A percentile compares a stretch with the other conserved stretches of the same genome.
Conservation (phyloP, 2,329 filamentous ascomycete genomes). For the Didymella pomorum region DNA sequence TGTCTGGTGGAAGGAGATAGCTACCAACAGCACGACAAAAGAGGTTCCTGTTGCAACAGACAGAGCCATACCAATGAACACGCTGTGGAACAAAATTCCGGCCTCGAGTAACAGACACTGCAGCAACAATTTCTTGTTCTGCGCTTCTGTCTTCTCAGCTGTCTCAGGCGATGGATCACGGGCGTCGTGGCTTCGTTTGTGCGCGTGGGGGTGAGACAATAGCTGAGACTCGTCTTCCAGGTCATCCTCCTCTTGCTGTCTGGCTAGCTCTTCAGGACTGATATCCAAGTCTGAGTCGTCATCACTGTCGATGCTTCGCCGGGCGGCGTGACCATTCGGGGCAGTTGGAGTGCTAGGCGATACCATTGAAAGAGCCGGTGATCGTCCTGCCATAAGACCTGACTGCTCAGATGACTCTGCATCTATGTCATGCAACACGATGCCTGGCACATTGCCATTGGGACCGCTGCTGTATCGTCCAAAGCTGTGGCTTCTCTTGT, state of each 20-base stretch:
- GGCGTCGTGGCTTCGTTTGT: slow-evolving; percentile 27
- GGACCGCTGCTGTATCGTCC: slow-evolving; percentile 39
- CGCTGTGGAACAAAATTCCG: slow-evolving; percentile 79
- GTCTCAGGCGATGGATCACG: slow-evolving; percentile 27
- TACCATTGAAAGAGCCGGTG: slow-evolving; percentile 39
- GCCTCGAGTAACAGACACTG: slow-evolving; percentile 80
- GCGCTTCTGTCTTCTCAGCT: slow-evolving; percentile 51
- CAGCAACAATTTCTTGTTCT: slow-evolving; percentile 69
- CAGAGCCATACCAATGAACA: slow-evolving; percentile 78
- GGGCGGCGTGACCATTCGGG: slow-evolving; percentile 16
- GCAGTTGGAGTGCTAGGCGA: slow-evolving; percentile 34
- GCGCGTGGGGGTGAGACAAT: slow-evolving; percentile 34
- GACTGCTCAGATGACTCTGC: slow-evolving; percentile 39
- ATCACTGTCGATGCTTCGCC: slow-evolving; percentile 31
- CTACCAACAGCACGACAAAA: slow-evolving; percentile 71
- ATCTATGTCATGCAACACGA: slow-evolving; percentile 45
- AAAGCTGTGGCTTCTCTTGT: slow-evolving; percentile 46
- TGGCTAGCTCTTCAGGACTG: slow-evolving; percentile 47
- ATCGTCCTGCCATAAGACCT: slow-evolving; percentile 45
- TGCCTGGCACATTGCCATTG: slow-evolving; percentile 40
- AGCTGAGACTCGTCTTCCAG: slow-evolving; percentile 46
- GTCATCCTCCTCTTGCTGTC: slow-evolving; percentile 32
- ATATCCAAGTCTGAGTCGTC: slow-evolving; percentile 48
- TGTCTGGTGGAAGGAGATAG: slow-evolving; percentile 76
- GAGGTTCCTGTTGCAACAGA: slow-evolving; percentile 71